Base-by-base conservation (phyloP, 768 basidiomycete genomes). In the Termitomyces sp. region DNA sequence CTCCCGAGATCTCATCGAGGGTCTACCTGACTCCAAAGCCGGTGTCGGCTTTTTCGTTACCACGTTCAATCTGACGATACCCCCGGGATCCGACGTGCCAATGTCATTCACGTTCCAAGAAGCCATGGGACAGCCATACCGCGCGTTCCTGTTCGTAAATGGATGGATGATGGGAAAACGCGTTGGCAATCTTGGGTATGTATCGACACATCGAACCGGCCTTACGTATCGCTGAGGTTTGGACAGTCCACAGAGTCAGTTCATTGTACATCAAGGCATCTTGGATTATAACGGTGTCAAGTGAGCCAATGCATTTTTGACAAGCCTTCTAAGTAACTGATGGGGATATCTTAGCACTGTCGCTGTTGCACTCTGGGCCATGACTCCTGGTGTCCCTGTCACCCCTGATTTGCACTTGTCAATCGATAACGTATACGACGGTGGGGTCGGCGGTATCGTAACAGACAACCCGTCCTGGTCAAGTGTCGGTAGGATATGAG, bases 141-240 rank as follows among this genome's bases (percentile, higher is more conserved):
- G 91, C 16, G 85, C 86, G 3, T 76, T 84, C 47, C 64, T 93
- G 44, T 93, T 89, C 59, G 87, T 93, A 20, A 93, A 94, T 64
- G 92, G 91, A 13, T 94, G 92, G 92, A 87, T 88, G 83, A 90
- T 90, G 83, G 92, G 91, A 9, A 93, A 92, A 72, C 70, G 85
- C 20, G 79, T 88, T n/a, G 84, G 74, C 14, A 87, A 89, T 65
- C 79, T 89, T 1, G 87, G 88, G 89, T 84, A 61, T 59, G 79
- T 69, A 35, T 14, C 36, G 38, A 58, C 10, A 14, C 30, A 56
- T 12, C 9, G n/a, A 40, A 20, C 5, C 14, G 40, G 23, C 52
- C 46, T 43, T 33, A 32, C 33, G 56, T 63, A 40, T 59, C 33
- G 55, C 43, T 59, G 44, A 33, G 32, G 35, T 40, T 20, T 44